A percentile compares a stretch with the other conserved stretches of the same genome.
Conservation (phyloP, 2,329 filamentous ascomycete species). For the Neofusicoccum parvum region DNA sequence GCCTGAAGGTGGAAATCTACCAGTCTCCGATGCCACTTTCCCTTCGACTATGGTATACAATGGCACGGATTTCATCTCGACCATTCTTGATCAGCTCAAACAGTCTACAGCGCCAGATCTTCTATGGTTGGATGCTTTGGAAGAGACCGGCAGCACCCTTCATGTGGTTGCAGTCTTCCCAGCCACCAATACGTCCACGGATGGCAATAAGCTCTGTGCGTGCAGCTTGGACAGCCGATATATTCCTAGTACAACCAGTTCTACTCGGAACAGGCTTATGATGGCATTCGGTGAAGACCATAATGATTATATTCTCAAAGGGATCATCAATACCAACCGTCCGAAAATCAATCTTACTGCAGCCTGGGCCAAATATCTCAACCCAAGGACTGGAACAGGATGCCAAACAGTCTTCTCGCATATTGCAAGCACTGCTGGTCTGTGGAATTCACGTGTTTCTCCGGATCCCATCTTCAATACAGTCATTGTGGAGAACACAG, state of each 20-base stretch:
- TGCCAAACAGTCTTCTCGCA: background rate
- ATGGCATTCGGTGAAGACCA: background rate
- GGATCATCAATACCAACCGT: background rate
- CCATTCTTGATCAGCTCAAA: background rate
- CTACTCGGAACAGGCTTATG: background rate
- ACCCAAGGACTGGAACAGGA: background rate
- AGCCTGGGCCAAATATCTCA: background rate
- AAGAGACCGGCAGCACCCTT: background rate
- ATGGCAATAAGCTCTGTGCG: background rate
- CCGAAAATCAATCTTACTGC: background rate
- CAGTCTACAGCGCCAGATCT: background rate
- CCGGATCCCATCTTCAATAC: background rate
- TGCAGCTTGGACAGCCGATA: conserved; percentile 4
- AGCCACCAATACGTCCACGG: background rate
- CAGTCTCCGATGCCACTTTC: background rate
- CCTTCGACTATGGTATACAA: background rate
- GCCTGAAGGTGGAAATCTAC: background rate
- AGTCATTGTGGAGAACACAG: background rate
- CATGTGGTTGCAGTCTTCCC: background rate
- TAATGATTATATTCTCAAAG: background rate
- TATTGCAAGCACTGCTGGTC: background rate
- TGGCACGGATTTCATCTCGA: background rate
- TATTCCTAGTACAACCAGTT: background rate
- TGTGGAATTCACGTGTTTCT: background rate
- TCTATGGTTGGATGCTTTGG: background rate